A percentile compares a stretch with the other conserved stretches of the same genome.
Evolutionary conservation across 345 rosid genomes (phyloP).

Genomic region (Arabis hirsuta): DNA sequence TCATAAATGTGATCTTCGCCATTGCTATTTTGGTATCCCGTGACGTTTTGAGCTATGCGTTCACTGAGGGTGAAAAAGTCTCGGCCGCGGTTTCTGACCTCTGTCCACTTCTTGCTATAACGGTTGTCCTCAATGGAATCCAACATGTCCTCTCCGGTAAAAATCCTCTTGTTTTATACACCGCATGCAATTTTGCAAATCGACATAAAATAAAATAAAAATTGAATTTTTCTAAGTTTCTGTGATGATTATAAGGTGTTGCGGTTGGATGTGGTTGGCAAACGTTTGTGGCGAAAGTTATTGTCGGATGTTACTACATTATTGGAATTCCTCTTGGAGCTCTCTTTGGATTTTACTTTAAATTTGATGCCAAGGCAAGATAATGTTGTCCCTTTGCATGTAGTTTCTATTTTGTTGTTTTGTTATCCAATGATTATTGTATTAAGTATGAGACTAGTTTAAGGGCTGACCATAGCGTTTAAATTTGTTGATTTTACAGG

Average conservation of each 20-base stretch:
- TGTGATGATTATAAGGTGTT: constrained; percentile 47
- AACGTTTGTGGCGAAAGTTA: constrained; percentile 71
- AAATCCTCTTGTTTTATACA: not conserved
- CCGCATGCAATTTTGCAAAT: not conserved
- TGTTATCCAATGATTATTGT: not conserved
- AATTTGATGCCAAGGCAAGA: constrained; percentile 66
- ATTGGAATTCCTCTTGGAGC: constrained; percentile 69
- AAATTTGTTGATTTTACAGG: constrained; percentile 45
- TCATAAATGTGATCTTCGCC: constrained; percentile 51
- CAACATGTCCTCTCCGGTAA: constrained; percentile 80
- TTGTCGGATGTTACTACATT: constrained; percentile 69
- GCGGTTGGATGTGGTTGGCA: constrained; percentile 94
- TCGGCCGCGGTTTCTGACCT: constrained; percentile 73
- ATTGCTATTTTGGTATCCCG: constrained; percentile 44
- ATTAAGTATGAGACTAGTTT: not conserved
- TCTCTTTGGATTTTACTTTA: constrained; percentile 64
- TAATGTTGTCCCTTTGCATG: too few species aligned
- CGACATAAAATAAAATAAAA: too few species aligned
- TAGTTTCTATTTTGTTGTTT: not conserved
- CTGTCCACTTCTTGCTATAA: constrained; percentile 63
- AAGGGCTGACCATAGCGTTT: not conserved
- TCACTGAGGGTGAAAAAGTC: constrained; percentile 66
- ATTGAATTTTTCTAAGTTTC: too few species aligned
- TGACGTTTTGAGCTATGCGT: constrained; percentile 58
- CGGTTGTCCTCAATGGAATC: constrained; percentile 67